Conservation (phyloP, 805 yeast species). For the Lipomyces lipofer region DNA sequence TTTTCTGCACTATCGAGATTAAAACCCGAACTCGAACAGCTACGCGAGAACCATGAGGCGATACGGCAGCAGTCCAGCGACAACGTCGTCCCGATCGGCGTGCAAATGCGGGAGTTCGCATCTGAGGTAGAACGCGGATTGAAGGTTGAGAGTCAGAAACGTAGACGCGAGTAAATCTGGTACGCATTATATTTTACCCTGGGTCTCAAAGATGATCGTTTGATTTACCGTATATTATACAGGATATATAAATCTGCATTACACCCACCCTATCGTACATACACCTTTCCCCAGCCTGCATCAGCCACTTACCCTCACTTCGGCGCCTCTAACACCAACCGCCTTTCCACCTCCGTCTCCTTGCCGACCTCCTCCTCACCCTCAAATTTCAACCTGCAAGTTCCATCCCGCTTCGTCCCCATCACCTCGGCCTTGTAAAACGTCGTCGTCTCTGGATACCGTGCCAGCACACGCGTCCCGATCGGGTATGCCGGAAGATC, state of each 20-base stretch:
- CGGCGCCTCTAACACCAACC: conserved; percentile 70
- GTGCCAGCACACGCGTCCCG: conserved; percentile 82
- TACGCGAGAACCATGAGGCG: conserved; percentile 1
- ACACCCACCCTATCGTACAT: background rate
- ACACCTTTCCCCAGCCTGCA: background rate
- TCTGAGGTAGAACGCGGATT: conserved; percentile 17
- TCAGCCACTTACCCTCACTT: background rate
- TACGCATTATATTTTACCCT: background rate
- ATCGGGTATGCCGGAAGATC: conserved; percentile 58
- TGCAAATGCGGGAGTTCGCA: conserved; percentile 19
- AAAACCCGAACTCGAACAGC: conserved; percentile 8
- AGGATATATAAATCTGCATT: background rate
- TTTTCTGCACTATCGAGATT: conserved; percentile 7
- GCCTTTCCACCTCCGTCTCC: conserved; percentile 87
- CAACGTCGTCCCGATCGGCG: conserved; percentile 11
- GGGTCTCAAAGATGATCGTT: background rate
- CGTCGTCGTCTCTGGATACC: conserved; percentile 97
- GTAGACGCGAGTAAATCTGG: background rate
- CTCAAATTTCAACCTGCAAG: conserved; percentile 79
- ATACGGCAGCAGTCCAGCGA: conserved; percentile 15
- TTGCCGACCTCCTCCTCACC: conserved; percentile 97
- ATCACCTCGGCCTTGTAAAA: conserved; percentile 93
- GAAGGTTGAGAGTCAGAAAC: conserved; percentile 3
- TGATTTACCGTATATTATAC: background rate
- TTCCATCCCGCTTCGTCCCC: conserved; percentile 71